Evolutionary conservation across 129 eudicot species (phyloP).

Genomic region (Daucus carota): DH1_v3.0 NC_030384.2:43320001-43320500

Average conservation of each 20-base stretch:
- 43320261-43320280: constrained; percentile 7
- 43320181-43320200: constrained; percentile 10
- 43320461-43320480: constrained; percentile 12
- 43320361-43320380: constrained; percentile 54
- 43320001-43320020: neutral
- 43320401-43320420: constrained; percentile 11
- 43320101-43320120: neutral
- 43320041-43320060: neutral
- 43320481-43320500: constrained; percentile 13
- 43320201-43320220: constrained; percentile 54
- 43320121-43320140: neutral
- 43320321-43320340: constrained; percentile 20
- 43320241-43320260: neutral
- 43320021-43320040: neutral
- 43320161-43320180: neutral
- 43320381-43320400: constrained; percentile 13
- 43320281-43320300: neutral
- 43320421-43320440: neutral
- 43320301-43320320: constrained; percentile 13
- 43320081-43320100: constrained; percentile 27
- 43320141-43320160: neutral
- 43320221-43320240: constrained; percentile 21
- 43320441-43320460: constrained; percentile 5
- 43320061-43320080: constrained; percentile 23
- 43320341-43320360: constrained; percentile 49